Evolutionary conservation across 1,284 basidiomycete genomes (phyloP).

Genomic region (Ceratobasidium sp.): DNA sequence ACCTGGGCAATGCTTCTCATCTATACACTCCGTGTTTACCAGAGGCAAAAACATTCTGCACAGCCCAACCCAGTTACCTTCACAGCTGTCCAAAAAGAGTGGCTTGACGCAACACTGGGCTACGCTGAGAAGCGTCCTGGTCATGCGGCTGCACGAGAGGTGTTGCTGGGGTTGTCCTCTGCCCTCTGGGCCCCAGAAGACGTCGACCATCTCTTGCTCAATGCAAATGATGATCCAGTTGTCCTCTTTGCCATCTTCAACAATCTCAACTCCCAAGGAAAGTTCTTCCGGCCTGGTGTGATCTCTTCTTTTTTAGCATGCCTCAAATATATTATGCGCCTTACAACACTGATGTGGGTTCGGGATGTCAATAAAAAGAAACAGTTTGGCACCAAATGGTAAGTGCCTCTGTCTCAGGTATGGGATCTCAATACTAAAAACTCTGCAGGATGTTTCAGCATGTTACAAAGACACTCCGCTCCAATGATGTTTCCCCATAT

Average conservation of each 20-base stretch:
- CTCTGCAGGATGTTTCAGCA: neutral
- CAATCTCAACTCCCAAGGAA: neutral
- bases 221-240: neutral
- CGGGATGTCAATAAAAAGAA: neutral
- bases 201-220: neutral
- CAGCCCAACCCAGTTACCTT: neutral
- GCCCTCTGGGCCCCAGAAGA: constrained; percentile 6
- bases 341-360: neutral
- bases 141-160: too few relatives aligned
- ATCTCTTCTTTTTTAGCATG: neutral
- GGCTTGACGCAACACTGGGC: too few relatives aligned
- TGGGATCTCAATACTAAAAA: neutral
- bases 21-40: neutral
- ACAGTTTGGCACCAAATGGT: neutral
- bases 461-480: too few relatives aligned
- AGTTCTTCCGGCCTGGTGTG: neutral
- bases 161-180: neutral
- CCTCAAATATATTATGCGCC: constrained; percentile 4
- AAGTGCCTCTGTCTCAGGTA: neutral
- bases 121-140: too few relatives aligned
- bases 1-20: too few relatives aligned
- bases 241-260: neutral
- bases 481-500: too few relatives aligned
- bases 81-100: neutral
- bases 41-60: neutral